These are phyloP conservation scores for Phytophthora macrochlamydospora DNA, from an alignment of 352 stramenopile species.

Conservation along the genomic window DNA sequence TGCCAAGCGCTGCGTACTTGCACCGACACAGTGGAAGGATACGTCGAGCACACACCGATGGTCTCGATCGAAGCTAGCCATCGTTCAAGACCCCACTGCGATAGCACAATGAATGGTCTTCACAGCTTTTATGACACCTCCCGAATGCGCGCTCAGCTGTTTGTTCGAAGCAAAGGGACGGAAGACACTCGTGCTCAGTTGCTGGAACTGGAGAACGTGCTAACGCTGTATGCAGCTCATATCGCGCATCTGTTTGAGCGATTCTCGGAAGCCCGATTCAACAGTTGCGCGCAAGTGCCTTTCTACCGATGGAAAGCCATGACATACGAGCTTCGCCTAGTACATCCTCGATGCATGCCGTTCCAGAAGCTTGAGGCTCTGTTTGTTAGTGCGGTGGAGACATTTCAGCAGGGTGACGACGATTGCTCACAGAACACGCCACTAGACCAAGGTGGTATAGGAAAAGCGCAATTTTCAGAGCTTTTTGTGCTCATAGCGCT, in stretches of 20 bases:
- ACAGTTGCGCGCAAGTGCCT: conserved; percentile 26
- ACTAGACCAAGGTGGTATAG: conserved; percentile 28
- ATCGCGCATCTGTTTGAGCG: conserved; percentile 51
- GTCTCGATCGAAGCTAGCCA: neutral
- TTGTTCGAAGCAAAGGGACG: conserved; percentile 2
- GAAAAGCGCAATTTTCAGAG: conserved; percentile 30
- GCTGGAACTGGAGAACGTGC: conserved; percentile 39
- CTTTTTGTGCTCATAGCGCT: conserved; percentile 38
- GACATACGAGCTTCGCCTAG: conserved; percentile 36
- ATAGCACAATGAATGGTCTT: conserved; percentile 6
- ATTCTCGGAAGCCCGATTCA: conserved; percentile 37
- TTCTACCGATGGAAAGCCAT: conserved; percentile 42
- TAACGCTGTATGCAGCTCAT: conserved; percentile 47
- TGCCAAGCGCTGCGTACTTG: conserved; percentile 39
- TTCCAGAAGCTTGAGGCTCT: conserved; percentile 24
- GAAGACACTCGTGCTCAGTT: conserved; percentile 2
- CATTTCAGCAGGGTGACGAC: too few relatives aligned
- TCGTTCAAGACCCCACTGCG: conserved; percentile 3
- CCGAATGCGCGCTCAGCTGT: conserved; percentile 13
- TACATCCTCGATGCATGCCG: conserved; percentile 29
- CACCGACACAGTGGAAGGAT: conserved; percentile 22
- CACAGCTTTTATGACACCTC: conserved; percentile 35
- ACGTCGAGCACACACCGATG: conserved; percentile 3
- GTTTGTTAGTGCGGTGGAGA: conserved; percentile 22
- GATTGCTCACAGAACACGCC: neutral